Evolutionary conservation across 495 filamentous ascomycete genomes (phyloP), one percentile per base, ranked within the genome.

Genomic region (Daldinia vernicosa): DNA sequence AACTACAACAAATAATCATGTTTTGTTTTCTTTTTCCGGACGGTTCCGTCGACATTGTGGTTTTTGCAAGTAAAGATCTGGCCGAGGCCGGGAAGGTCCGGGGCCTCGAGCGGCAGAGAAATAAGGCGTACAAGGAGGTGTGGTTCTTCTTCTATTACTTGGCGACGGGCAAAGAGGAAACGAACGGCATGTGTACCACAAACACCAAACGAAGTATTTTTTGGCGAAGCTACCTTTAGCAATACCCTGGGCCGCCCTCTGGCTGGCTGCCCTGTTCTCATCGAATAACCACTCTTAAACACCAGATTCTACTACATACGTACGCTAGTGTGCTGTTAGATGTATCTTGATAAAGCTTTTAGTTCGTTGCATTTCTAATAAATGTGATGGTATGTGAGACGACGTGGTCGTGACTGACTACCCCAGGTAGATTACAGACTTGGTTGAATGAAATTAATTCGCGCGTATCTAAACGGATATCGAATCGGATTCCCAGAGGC

Each of bases 101-200:
- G 19, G 19, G 8, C 19, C 33, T 54, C 33, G 55, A 56, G 45
- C 52, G 32, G 17, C 26, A 33, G n/a, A 24, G 11, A 39, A 2
- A 37, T 17, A 6, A 35, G 67, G 67, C 67, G 67, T 47, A 47
- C 19, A 47, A 47, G 19, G 43, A 12, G 43, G 43, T 17, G 40
- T 24, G 43, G 43, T 47, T 47, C 43, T 47, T 22, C 22, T 43
- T 15, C 26, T 66, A 61, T 40, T 8, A 47, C 43, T 47, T 47
- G 51, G 53, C n/a, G 30, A 52, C 24, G 52, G 65, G 60, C 35
- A 69, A 66, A 52, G 47, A 39, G 50, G 61, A 59, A 60, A 65
- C 35, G 60, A 63, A 63, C 33, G 69, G 67, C 72, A 75, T 52
- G 69, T 75, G 75, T 77, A 77, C 51, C 58, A 67, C 63, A 66